Evolutionary conservation across 768 basidiomycete species (phyloP).

Genomic region (Rhodosporidiobolus sp.): DNA sequence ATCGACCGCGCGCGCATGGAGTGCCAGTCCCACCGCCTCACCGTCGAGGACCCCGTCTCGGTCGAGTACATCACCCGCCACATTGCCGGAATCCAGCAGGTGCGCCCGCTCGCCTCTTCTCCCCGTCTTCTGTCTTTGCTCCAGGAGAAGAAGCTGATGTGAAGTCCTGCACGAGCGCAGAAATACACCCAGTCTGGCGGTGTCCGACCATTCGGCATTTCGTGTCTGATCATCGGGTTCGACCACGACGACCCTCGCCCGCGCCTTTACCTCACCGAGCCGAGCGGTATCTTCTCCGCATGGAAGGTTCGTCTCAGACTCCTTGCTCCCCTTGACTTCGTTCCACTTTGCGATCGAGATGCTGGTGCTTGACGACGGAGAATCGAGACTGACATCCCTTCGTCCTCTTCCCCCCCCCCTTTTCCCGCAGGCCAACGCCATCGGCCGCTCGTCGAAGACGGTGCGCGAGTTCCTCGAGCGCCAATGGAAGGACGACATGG

Average conservation of each 20-base stretch:
- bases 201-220: constrained; percentile 96
- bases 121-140: not conserved
- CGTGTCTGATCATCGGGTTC: constrained; percentile 93
- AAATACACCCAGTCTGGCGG: constrained; percentile 98
- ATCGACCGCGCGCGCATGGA: constrained; percentile 98
- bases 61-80: constrained; percentile 98
- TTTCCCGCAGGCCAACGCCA: constrained; percentile 76
- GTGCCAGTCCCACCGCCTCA: constrained; percentile 94
- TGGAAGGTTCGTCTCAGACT: constrained; percentile 73
- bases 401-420: too few species aligned
- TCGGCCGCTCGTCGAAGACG: constrained; percentile 96
- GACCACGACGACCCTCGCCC: constrained; percentile 83
- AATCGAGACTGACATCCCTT: too few species aligned
- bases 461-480: constrained; percentile 98
- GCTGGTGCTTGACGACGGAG: too few species aligned
- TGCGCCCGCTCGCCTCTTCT: constrained; percentile 47
- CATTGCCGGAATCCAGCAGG: constrained; percentile 98
- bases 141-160: not conserved
- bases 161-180: constrained; percentile 50
- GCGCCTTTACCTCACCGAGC: constrained; percentile 92
- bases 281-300: constrained; percentile 93
- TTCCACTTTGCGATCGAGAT: too few species aligned
- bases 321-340: not conserved
- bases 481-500: constrained; percentile 88
- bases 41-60: constrained; percentile 95